Conservation (phyloP, 2,329 filamentous ascomycete genomes). For the Sclerotiophoma versabilis region DNA sequence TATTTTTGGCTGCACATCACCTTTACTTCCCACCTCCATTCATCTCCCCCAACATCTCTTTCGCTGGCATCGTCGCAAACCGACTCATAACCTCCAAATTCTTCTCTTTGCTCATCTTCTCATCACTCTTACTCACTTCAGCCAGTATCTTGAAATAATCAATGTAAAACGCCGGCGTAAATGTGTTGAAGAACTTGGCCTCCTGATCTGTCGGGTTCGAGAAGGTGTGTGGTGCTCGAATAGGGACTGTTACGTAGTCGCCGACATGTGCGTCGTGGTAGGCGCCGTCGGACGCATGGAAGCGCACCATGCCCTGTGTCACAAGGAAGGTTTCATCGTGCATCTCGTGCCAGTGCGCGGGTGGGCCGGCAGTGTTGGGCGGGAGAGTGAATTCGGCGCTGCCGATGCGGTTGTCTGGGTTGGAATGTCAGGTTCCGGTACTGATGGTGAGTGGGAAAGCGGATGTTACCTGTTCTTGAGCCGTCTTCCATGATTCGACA, state of each 20-base stretch:
- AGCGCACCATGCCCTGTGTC: constrained; percentile 60
- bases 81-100: constrained; percentile 58
- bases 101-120: constrained; percentile 57
- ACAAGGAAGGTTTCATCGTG: constrained; percentile 64
- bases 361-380: constrained; percentile 56
- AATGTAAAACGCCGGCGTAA: constrained; percentile 64
- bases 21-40: constrained; percentile 16
- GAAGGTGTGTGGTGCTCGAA: constrained; percentile 63
- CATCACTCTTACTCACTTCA: constrained; percentile 54
- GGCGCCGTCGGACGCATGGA: constrained; percentile 56
- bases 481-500: constrained; percentile 62
- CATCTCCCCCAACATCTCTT: constrained; percentile 45
- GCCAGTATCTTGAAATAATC: constrained; percentile 64
- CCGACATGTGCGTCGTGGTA: constrained; percentile 59
- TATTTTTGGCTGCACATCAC: background rate
- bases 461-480: constrained; percentile 53
- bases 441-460: background rate
- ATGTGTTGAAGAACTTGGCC: constrained; percentile 64
- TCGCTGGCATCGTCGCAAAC: constrained; percentile 59
- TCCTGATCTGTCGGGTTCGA: constrained; percentile 62
- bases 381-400: constrained; percentile 59
- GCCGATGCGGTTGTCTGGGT: constrained; percentile 57
- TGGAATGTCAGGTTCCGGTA: no score
- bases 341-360: constrained; percentile 64
- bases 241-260: constrained; percentile 64